Conservation (phyloP, 164 flowering plant species). For the Umbilicus rupestris region DNA sequence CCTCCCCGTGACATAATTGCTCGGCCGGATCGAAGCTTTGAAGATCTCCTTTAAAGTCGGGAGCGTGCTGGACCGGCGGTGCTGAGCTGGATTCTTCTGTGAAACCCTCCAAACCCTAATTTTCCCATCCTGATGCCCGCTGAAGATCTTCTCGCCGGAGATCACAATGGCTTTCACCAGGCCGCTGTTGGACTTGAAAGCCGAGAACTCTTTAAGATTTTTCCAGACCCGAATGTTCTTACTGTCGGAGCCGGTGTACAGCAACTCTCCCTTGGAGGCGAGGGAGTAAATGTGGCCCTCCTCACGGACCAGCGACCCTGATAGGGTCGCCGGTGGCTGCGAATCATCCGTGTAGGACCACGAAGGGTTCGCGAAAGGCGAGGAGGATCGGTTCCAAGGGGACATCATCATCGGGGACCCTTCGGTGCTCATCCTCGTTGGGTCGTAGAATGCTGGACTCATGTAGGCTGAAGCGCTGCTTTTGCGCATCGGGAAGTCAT, state of each 20-base stretch:
- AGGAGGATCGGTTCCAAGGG: conserved; percentile 46
- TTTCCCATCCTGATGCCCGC: conserved; percentile 91
- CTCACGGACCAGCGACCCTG: conserved; percentile 72
- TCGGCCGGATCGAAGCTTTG: conserved; percentile 60
- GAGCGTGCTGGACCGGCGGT: conserved; percentile 50
- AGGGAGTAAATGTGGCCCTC: conserved; percentile 82
- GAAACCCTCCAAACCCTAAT: conserved; percentile 70
- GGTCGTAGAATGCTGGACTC: conserved; percentile 16
- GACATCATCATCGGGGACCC: conserved; percentile 54
- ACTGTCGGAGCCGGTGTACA: conserved; percentile 93
- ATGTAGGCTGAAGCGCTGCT: conserved; percentile 23
- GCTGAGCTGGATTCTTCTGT: conserved; percentile 30
- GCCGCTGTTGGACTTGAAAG: conserved; percentile 74
- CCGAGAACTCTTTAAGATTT: conserved; percentile 50
- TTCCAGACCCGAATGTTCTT: conserved; percentile 92
- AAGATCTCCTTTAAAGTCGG: conserved; percentile 56
- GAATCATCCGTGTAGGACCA: conserved; percentile 29
- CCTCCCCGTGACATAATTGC: conserved; percentile 55
- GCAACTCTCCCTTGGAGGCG: conserved; percentile 49
- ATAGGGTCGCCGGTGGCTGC: conserved; percentile 29
- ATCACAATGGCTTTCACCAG: conserved; percentile 72
- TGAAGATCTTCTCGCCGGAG: conserved; percentile 58
- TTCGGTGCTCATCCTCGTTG: conserved; percentile 27
- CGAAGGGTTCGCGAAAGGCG: conserved; percentile 20
- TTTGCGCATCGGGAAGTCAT: conserved; percentile 15